These are phyloP conservation scores for Cudoniella acicularis DNA, from an alignment of 495 filamentous ascomycete species.

Conservation along the genomic window DNA sequence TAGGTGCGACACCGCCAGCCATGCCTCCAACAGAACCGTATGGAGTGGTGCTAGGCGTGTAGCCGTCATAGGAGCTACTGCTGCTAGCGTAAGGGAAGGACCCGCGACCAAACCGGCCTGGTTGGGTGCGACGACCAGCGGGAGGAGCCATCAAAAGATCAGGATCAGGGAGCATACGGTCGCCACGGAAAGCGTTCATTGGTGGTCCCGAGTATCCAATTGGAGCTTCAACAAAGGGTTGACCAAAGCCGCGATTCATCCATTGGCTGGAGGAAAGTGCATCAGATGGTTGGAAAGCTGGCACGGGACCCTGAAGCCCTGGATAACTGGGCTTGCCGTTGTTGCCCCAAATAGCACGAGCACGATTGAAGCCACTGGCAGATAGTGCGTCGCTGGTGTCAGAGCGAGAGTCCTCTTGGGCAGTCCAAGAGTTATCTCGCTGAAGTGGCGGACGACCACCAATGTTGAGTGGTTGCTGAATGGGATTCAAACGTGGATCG, in stretches of 20 bases:
- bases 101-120: slow-evolving; percentile 32
- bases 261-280: slow-evolving; percentile 26
- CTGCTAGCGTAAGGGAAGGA: slow-evolving; percentile 25
- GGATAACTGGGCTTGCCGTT: slow-evolving; percentile 31
- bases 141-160: slow-evolving; percentile 34
- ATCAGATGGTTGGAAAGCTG: slow-evolving; percentile 32
- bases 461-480: slow-evolving; percentile 52
- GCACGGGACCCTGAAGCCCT: slow-evolving; percentile 25
- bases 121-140: slow-evolving; percentile 29
- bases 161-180: slow-evolving; percentile 42
- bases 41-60: slow-evolving; percentile 28
- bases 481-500: slow-evolving; percentile 44
- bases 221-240: slow-evolving; percentile 20
- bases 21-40: slow-evolving; percentile 24
- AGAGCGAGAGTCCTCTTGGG: slow-evolving; percentile 64
- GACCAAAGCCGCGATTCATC: slow-evolving; percentile 33
- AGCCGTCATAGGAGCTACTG: slow-evolving; percentile 27
- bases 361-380: slow-evolving; percentile 53
- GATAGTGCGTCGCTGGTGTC: slow-evolving; percentile 61
- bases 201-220: slow-evolving; percentile 17
- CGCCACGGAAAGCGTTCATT: slow-evolving; percentile 38
- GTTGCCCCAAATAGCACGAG: slow-evolving; percentile 61
- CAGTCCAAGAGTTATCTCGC: slow-evolving; percentile 59
- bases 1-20: slow-evolving; percentile 31
- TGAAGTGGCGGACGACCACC: slow-evolving; percentile 45